phyloP scores from a whole-genome alignment of 495 filamentous ascomycete genomes.

The Podospora appendiculata region DNA sequence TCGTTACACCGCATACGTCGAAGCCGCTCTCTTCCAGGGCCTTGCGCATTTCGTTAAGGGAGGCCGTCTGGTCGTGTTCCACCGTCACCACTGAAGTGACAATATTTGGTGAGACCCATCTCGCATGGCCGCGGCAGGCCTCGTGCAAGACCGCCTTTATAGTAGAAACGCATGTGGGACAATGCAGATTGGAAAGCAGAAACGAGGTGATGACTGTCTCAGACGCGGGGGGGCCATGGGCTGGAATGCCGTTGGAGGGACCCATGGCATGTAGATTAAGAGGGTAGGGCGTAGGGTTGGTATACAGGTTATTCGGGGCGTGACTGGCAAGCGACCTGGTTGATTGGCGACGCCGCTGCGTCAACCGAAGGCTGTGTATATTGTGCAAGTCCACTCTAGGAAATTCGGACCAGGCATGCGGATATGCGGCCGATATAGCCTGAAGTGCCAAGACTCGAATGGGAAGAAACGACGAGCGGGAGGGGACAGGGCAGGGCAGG shows the following conservation, averaged over 20 bases:
- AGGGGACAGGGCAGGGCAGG: too few species aligned
- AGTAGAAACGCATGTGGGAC: slow-evolving; percentile 50
- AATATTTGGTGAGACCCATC: slow-evolving; percentile 49
- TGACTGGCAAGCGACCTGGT: not conserved
- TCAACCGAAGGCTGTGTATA: slow-evolving; percentile 10
- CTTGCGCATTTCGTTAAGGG: slow-evolving; percentile 25
- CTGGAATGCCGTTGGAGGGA: slow-evolving; percentile 7
- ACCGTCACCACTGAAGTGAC: slow-evolving; percentile 48
- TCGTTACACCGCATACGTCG: slow-evolving; percentile 35
- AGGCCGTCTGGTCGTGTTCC: slow-evolving; percentile 21
- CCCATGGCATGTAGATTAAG: slow-evolving; percentile 19
- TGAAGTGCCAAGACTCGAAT: slow-evolving; percentile 15
- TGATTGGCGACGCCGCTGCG: slow-evolving; percentile 6
- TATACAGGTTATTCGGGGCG: not conserved
- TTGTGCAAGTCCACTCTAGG: slow-evolving; percentile 17
- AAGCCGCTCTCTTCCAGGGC: slow-evolving; percentile 39
- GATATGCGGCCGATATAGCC: slow-evolving; percentile 16
- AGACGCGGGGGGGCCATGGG: slow-evolving; percentile 1
- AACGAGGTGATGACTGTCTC: slow-evolving; percentile 37
- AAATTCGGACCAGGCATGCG: slow-evolving; percentile 15
- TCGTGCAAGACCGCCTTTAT: slow-evolving; percentile 42
- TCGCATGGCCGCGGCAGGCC: slow-evolving; percentile 28
- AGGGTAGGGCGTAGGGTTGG: not conserved
- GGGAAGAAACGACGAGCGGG: too few species aligned
- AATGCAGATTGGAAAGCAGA: slow-evolving; percentile 52